Percentiles rank a stretch among this genome's conserved stretches.
phyloP scores from a whole-genome alignment of 2,329 filamentous ascomycete species.

The Fusarium mexicanum region DNA sequence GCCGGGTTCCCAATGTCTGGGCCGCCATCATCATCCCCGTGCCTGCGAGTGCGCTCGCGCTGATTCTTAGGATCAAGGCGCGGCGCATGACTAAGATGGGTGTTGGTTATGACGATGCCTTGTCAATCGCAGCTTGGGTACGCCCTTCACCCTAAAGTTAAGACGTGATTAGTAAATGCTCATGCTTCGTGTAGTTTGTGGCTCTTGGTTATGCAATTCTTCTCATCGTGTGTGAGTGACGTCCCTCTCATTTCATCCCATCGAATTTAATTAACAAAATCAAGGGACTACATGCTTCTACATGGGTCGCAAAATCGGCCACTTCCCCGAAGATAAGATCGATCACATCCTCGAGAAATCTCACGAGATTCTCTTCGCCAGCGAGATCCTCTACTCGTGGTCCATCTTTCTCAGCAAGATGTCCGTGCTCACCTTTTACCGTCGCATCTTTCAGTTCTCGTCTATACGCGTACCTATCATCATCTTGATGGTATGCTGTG shows the following conservation, averaged over 20 bases:
- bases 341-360: constrained; percentile 26
- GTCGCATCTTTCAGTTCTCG: constrained; percentile 41
- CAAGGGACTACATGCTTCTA: constrained; percentile 22
- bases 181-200: constrained; percentile 16
- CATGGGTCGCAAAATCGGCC: constrained; percentile 22
- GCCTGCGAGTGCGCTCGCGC: constrained; percentile 28
- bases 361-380: constrained; percentile 19
- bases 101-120: constrained; percentile 32
- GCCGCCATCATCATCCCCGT: constrained; percentile 32
- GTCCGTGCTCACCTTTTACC: constrained; percentile 44
- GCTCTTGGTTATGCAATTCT: constrained; percentile 23
- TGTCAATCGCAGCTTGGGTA: constrained; percentile 32
- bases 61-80: constrained; percentile 29
- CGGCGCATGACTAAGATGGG: constrained; percentile 37
- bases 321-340: constrained; percentile 5
- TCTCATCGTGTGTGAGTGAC: constrained; percentile 26
- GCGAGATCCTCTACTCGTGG: constrained; percentile 38
- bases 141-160: not conserved
- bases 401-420: constrained; percentile 45
- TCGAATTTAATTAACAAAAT: not conserved
- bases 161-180: not conserved
- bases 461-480: constrained; percentile 43
- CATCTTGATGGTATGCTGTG: constrained; percentile 34
- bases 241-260: too few relatives aligned
- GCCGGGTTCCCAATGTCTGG: constrained; percentile 36